These are phyloP conservation scores for Xerocomus potaroensis DNA, from an alignment of 768 basidiomycete species.

Conservation along the genomic window DNA sequence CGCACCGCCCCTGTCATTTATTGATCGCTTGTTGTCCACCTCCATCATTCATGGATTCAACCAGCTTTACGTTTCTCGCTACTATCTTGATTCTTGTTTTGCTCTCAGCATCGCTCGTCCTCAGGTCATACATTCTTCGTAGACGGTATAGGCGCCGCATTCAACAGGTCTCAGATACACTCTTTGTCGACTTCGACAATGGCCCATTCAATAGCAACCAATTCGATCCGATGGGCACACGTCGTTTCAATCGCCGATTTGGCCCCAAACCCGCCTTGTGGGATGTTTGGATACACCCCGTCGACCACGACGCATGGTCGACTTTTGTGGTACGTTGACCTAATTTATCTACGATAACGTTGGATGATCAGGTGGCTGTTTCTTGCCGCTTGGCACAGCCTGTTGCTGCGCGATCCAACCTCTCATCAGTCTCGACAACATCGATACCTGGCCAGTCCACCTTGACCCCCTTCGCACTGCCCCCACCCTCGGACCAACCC, in stretches of 20 bases:
- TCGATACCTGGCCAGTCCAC: neutral
- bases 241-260: constrained; percentile 2
- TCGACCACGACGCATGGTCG: constrained; percentile 4
- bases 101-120: constrained; percentile 59
- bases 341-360: neutral
- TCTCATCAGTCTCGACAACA: neutral
- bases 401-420: constrained; percentile 9
- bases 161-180: constrained; percentile 50
- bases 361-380: neutral
- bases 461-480: neutral
- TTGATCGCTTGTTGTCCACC: neutral
- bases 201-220: neutral
- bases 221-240: neutral
- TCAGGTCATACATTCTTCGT: constrained; percentile 59
- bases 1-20: constrained; percentile 11
- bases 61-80: constrained; percentile 68
- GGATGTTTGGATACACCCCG: constrained; percentile 13
- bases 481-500: neutral
- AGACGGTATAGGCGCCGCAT: constrained; percentile 52
- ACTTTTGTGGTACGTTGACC: constrained; percentile 11
- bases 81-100: constrained; percentile 65
- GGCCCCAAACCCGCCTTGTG: constrained; percentile 17
- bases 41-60: constrained; percentile 13
- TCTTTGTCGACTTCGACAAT: constrained; percentile 30
- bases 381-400: constrained; percentile 10